A percentile compares a stretch with the other conserved stretches of the same genome.
phyloP scores from a whole-genome alignment of 1,139 yeast genomes.

The Spencermartinsiella ligniputridi region DNA sequence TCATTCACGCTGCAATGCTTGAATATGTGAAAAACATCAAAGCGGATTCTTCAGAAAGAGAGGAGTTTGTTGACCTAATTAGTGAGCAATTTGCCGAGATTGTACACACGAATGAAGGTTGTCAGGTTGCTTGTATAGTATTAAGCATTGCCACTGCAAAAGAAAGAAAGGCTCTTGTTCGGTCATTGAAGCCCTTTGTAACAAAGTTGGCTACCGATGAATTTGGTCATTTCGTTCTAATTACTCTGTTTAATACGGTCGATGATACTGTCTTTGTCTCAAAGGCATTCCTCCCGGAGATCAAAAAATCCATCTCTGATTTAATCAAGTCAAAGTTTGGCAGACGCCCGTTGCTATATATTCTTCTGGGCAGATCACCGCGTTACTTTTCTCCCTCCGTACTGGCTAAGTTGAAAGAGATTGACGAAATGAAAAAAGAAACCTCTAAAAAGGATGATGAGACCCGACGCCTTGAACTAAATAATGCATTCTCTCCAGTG shows the following conservation, averaged over 20 bases:
- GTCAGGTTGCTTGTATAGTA: constrained; percentile 79
- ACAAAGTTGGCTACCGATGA: constrained; percentile 75
- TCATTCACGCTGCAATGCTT: constrained; percentile 93
- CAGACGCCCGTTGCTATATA: constrained; percentile 82
- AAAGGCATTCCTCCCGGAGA: constrained; percentile 64
- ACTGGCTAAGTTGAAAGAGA: constrained; percentile 54
- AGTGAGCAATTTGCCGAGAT: constrained; percentile 90
- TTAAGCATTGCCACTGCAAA: constrained; percentile 85
- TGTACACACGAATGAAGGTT: constrained; percentile 92
- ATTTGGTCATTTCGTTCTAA: constrained; percentile 77
- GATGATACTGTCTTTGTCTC: constrained; percentile 86
- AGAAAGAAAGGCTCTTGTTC: constrained; percentile 79
- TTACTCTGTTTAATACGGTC: constrained; percentile 75
- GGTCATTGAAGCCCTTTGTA: constrained; percentile 68
- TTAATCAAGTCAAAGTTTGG: constrained; percentile 70
- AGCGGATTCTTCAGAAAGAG: constrained; percentile 54
- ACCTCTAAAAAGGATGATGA: constrained; percentile 81
- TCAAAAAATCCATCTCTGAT: constrained; percentile 52
- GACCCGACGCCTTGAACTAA: constrained; percentile 67
- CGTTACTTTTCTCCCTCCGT: constrained; percentile 75
- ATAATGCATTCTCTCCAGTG: constrained; percentile 60
- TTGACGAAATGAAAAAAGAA: constrained; percentile 56
- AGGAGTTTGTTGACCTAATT: constrained; percentile 78
- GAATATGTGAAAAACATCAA: constrained; percentile 73
- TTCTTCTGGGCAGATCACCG: constrained; percentile 74